A percentile compares a stretch with the other conserved stretches of the same genome.
Evolutionary conservation across 1,139 yeast species (phyloP).

Genomic region (Debaryomyces sp.): DNA sequence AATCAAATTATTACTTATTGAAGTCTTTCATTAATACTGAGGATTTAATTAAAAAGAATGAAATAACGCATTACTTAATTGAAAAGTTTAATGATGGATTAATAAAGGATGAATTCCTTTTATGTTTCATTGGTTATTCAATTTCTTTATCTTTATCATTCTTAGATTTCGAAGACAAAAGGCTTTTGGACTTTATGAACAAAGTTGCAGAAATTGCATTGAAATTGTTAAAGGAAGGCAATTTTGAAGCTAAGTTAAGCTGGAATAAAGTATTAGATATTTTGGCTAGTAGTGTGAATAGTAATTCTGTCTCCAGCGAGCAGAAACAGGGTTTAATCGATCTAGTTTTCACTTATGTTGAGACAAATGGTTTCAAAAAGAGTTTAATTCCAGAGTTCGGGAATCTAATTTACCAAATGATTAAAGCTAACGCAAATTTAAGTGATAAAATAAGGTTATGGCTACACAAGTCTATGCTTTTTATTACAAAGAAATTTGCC

Average conservation of each 20-base stretch:
- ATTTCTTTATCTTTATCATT: conserved; percentile 12
- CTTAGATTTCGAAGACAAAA: not conserved
- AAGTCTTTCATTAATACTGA: conserved; percentile 20
- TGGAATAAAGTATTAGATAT: conserved; percentile 20
- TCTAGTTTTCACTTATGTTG: conserved; percentile 18
- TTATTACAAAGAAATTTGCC: conserved; percentile 65
- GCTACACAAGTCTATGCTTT: conserved; percentile 55
- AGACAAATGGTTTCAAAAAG: conserved; percentile 20
- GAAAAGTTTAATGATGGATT: conserved; percentile 11
- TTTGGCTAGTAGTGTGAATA: conserved; percentile 13
- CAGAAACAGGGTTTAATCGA: conserved; percentile 3
- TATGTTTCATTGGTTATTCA: conserved; percentile 26
- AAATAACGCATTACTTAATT: conserved; percentile 19
- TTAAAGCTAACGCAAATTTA: conserved; percentile 9
- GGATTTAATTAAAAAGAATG: conserved; percentile 9
- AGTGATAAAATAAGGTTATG: conserved; percentile 23
- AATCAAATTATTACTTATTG: conserved; percentile 24
- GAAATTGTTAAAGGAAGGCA: not conserved
- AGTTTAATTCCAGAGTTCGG: conserved; percentile 30
- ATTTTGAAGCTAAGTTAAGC: conserved; percentile 3
- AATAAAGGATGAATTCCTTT: conserved; percentile 22
- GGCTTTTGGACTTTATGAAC: not conserved
- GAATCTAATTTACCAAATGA: conserved; percentile 17
- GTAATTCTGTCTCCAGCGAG: conserved; percentile 5
- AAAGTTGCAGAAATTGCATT: conserved; percentile 5